Evolutionary conservation across 192 early-diverging fungal species (phyloP).

Genomic region (Umbelopsis ramanniana): DNA sequence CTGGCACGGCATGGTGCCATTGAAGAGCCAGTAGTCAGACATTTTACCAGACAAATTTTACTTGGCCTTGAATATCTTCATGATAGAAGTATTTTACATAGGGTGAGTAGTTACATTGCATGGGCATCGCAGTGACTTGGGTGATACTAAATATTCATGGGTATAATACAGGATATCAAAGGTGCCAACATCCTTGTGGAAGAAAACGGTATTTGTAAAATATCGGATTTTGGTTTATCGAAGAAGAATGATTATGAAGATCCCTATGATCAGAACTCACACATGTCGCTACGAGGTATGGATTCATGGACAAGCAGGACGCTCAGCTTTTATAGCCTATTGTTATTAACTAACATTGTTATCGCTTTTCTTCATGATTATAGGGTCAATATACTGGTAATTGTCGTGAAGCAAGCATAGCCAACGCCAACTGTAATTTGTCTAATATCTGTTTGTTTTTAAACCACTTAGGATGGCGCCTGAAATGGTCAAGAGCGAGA

Average conservation of each 20-base stretch:
- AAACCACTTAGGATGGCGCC: conserved; percentile 88
- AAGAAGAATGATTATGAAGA: conserved; percentile 68
- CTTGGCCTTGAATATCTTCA: conserved; percentile 90
- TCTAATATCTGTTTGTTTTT: not conserved
- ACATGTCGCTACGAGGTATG: conserved; percentile 71
- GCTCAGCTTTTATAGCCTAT: no score
- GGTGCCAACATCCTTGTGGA: conserved; percentile 84
- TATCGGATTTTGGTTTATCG: conserved; percentile 97
- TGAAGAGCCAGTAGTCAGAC: conserved; percentile 71
- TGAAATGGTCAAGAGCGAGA: conserved; percentile 86
- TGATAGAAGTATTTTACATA: conserved; percentile 72
- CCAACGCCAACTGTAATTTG: not conserved
- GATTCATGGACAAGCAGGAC: no score
- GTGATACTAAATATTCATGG: not conserved
- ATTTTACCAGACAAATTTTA: conserved; percentile 83
- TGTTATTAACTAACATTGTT: not conserved
- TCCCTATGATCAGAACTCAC: conserved; percentile 52
- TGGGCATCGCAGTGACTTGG: no score
- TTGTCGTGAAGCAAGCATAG: not conserved
- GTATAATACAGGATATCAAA: conserved; percentile 70
- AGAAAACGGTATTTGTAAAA: conserved; percentile 87
- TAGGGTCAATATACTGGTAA: conserved; percentile 16
- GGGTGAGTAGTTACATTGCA: conserved; percentile 45
- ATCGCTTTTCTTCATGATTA: not conserved
- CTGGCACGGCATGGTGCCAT: conserved; percentile 77